phyloP scores from a whole-genome alignment of 345 rosid genomes.

The Citrus sinensis region DNA sequence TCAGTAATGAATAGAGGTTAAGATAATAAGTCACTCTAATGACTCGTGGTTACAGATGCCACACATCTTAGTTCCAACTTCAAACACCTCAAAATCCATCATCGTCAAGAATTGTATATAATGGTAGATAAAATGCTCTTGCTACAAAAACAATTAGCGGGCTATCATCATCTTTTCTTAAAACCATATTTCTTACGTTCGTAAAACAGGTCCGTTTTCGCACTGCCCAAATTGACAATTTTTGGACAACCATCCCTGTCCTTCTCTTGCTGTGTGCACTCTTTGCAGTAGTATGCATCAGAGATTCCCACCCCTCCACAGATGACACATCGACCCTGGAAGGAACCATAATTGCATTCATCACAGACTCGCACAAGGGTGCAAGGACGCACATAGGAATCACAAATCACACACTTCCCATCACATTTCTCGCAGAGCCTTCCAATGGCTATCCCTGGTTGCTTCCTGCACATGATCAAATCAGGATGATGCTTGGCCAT shows the following conservation, averaged over 20 bases:
- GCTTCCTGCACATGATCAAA: constrained; percentile 50
- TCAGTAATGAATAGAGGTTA: not conserved
- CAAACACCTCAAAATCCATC: not conserved
- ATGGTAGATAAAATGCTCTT: too few relatives aligned
- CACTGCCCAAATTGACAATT: constrained; percentile 40
- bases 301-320: constrained; percentile 51
- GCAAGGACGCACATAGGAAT: constrained; percentile 46
- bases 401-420: constrained; percentile 46
- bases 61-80: not conserved
- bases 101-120: not conserved
- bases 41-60: not conserved
- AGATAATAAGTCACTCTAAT: not conserved
- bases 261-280: constrained; percentile 47
- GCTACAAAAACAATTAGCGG: not conserved
- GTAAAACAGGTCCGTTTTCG: constrained; percentile 41
- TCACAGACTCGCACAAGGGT: constrained; percentile 47
- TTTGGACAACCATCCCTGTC: constrained; percentile 51
- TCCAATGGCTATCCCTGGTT: constrained; percentile 49
- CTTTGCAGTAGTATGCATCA: constrained; percentile 53
- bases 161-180: constrained; percentile 35
- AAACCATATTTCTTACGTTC: constrained; percentile 46
- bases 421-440: constrained; percentile 43
- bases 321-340: constrained; percentile 47
- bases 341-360: constrained; percentile 47
- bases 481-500: constrained; percentile 56